A percentile compares a stretch with the other conserved stretches of the same genome.
phyloP scores from a whole-genome alignment of 768 basidiomycete genomes.

The Mycena epipterygia region DNA sequence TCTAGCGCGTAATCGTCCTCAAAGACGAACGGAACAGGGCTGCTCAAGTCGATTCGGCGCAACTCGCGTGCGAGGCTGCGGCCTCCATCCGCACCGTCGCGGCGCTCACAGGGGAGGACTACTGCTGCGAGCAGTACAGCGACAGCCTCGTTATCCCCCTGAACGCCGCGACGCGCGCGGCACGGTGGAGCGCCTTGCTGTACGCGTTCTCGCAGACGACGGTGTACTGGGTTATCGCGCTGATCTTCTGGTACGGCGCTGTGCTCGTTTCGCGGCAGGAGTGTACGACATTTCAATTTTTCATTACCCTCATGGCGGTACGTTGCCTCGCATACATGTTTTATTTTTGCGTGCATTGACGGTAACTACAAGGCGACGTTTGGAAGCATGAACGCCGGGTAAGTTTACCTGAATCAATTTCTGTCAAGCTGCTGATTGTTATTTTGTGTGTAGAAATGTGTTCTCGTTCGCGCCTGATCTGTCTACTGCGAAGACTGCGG shows the following conservation, averaged over 20 bases:
- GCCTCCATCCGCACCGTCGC: slow-evolving; percentile 92
- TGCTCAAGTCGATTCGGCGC: slow-evolving; percentile 84
- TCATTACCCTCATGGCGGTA: slow-evolving; percentile 84
- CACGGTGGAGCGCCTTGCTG: slow-evolving; percentile 66
- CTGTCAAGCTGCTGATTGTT: slow-evolving; percentile 62
- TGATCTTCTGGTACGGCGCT: slow-evolving; percentile 86
- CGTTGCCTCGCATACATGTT: slow-evolving; percentile 4
- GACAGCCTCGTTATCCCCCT: slow-evolving; percentile 80
- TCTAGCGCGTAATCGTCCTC: slow-evolving; percentile 82
- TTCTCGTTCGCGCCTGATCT: slow-evolving; percentile 91
- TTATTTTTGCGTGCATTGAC: no score
- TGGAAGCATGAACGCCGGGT: slow-evolving; percentile 28
- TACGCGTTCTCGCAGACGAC: slow-evolving; percentile 83
- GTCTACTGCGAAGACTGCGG: slow-evolving; percentile 85
- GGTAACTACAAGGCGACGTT: no score
- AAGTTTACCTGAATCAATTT: slow-evolving; percentile 61
- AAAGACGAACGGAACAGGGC: slow-evolving; percentile 88
- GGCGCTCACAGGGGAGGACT: slow-evolving; percentile 85
- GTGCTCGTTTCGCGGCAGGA: slow-evolving; percentile 68
- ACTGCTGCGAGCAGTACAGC: slow-evolving; percentile 76
- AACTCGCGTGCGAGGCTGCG: slow-evolving; percentile 92
- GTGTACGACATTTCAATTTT: slow-evolving; percentile 76
- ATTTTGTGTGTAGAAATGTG: slow-evolving; percentile 88
- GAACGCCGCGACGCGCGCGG: slow-evolving; percentile 63
- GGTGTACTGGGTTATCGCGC: slow-evolving; percentile 83